A percentile compares a stretch with the other conserved stretches of the same genome.
These are phyloP conservation scores for Lentinus tigrinus DNA, from an alignment of 768 basidiomycete genomes.

Conservation along the genomic window DNA sequence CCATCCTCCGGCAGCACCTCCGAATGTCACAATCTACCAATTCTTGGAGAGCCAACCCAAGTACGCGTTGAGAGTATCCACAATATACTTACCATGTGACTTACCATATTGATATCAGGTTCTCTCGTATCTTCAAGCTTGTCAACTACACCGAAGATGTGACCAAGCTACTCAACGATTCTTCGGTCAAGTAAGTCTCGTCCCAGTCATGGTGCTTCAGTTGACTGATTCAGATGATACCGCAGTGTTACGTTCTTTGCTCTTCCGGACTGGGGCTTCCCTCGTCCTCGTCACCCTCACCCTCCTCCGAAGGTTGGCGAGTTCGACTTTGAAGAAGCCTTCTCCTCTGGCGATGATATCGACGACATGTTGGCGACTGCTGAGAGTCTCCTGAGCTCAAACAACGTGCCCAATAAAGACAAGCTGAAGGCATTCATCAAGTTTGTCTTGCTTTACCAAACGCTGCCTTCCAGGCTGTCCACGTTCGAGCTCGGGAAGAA, in stretches of 20 bases:
- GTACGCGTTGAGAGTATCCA: too few relatives aligned
- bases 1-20: not conserved
- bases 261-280: constrained; percentile 45
- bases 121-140: constrained; percentile 40
- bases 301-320: not conserved
- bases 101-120: constrained; percentile 27
- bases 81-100: not conserved
- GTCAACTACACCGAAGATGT: constrained; percentile 41
- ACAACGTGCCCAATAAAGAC: constrained; percentile 39
- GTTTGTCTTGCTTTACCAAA: constrained; percentile 57
- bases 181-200: constrained; percentile 33
- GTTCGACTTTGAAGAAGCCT: constrained; percentile 7
- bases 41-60: constrained; percentile 24
- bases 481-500: constrained; percentile 45
- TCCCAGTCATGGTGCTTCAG: not conserved
- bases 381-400: constrained; percentile 30
- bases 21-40: constrained; percentile 30
- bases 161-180: constrained; percentile 38
- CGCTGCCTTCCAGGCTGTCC: constrained; percentile 42
- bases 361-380: constrained; percentile 30
- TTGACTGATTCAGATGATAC: not conserved
- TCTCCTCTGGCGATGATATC: constrained; percentile 4
- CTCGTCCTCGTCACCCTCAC: constrained; percentile 17
- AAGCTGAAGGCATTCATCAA: constrained; percentile 53
- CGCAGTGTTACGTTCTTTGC: constrained; percentile 56